phyloP scores from a whole-genome alignment of 352 stramenopile genomes.

The Globisporangium middletonii region DNA sequence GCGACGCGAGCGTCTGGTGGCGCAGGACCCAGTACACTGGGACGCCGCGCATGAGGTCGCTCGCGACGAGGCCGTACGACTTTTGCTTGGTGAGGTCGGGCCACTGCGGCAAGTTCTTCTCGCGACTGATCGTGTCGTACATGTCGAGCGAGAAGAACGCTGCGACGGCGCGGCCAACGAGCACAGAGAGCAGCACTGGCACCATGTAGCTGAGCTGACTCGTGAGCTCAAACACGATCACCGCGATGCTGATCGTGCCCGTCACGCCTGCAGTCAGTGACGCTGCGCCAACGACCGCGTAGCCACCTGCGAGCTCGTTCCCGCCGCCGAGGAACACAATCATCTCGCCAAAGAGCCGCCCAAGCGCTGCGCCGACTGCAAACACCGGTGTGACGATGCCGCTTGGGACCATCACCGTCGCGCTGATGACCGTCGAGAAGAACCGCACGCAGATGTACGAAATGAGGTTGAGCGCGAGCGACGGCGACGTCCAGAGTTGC shows the following conservation, averaged over 20 bases:
- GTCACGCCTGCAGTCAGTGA: slow-evolving; percentile 81
- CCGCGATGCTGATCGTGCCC: slow-evolving; percentile 68
- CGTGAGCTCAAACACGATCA: slow-evolving; percentile 88
- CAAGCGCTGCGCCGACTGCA: slow-evolving; percentile 80
- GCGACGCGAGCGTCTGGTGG: slow-evolving; percentile 42
- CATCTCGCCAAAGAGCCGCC: slow-evolving; percentile 87
- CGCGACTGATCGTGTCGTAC: slow-evolving; percentile 77
- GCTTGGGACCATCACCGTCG: slow-evolving; percentile 82
- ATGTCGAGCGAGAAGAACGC: slow-evolving; percentile 74
- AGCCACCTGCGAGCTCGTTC: slow-evolving; percentile 53
- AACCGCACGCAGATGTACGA: slow-evolving; percentile 71
- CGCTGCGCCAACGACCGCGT: slow-evolving; percentile 75
- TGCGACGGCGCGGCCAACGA: slow-evolving; percentile 62
- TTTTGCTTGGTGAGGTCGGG: slow-evolving; percentile 71
- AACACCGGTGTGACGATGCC: slow-evolving; percentile 92
- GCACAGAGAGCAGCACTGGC: slow-evolving; percentile 74
- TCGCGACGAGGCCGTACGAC: slow-evolving; percentile 65
- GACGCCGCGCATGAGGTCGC: slow-evolving; percentile 60
- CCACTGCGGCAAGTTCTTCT: slow-evolving; percentile 79
- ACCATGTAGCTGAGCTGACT: slow-evolving; percentile 88
- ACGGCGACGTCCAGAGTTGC: slow-evolving; percentile 54
- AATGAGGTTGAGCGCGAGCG: slow-evolving; percentile 58
- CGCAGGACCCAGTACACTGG: slow-evolving; percentile 40
- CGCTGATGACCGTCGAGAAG: slow-evolving; percentile 66
- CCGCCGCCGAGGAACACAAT: slow-evolving; percentile 47